These are phyloP conservation scores for Cercospora janseana DNA, from an alignment of 2,329 filamentous ascomycete genomes.

Conservation along the genomic window DNA sequence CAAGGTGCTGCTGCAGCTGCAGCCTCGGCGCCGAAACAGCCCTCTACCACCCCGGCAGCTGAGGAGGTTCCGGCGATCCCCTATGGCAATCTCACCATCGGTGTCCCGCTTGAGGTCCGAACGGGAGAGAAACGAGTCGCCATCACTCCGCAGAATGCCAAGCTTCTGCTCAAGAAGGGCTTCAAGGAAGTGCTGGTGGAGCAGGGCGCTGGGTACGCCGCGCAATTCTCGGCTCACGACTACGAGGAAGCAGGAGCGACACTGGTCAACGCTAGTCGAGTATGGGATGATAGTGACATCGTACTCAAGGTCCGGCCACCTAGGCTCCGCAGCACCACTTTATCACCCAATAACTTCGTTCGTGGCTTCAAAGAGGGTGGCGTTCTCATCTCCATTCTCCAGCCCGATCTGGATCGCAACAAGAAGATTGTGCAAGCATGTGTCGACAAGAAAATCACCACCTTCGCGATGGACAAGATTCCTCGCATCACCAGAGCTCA, in stretches of 20 bases:
- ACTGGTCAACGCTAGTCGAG: conserved; percentile 64
- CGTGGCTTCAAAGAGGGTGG: conserved; percentile 65
- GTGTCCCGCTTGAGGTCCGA: conserved; percentile 76
- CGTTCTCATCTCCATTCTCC: conserved; percentile 78
- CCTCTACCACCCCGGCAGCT: conserved; percentile 8
- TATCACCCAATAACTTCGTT: conserved; percentile 60
- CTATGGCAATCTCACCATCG: conserved; percentile 71
- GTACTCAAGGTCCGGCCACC: conserved; percentile 81
- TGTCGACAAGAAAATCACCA: conserved; percentile 66
- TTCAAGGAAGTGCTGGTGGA: conserved; percentile 76
- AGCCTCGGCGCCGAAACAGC: conserved; percentile 12
- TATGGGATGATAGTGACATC: conserved; percentile 75
- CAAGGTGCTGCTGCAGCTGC: conserved; percentile 26
- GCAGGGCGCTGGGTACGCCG: conserved; percentile 72
- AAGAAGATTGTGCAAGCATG: conserved; percentile 70
- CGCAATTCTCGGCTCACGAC: conserved; percentile 73
- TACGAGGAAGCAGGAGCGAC: conserved; percentile 77
- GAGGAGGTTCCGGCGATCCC: conserved; percentile 46
- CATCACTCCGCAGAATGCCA: conserved; percentile 79
- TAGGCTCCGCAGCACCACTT: conserved; percentile 50
- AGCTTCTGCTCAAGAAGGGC: conserved; percentile 79
- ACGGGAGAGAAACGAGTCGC: conserved; percentile 79
- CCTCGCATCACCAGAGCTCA: conserved; percentile 86
- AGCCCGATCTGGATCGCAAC: conserved; percentile 69
- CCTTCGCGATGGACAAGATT: conserved; percentile 91